phyloP scores from a whole-genome alignment of 75 land plant species.

The Cunninghamia lanceolata region DNA sequence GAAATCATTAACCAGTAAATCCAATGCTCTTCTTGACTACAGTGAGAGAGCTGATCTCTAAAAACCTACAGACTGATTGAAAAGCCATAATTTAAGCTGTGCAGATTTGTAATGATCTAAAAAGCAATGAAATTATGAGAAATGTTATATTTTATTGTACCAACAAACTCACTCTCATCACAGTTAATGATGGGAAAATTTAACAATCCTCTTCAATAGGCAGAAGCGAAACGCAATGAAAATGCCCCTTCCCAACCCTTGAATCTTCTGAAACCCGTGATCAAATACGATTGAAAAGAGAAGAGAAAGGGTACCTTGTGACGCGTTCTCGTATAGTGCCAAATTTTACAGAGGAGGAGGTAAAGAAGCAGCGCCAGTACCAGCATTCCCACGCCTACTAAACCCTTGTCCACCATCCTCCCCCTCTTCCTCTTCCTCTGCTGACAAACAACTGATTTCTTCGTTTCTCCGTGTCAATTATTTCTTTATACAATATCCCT shows the following conservation, averaged over 20 bases:
- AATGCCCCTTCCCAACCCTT: background rate
- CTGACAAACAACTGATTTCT: too few relatives aligned
- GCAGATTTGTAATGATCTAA: too few relatives aligned
- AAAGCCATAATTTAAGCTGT: background rate
- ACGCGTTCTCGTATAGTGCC: background rate
- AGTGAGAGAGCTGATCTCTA: background rate
- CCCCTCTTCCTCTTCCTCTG: background rate
- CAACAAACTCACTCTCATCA: background rate
- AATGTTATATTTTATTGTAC: background rate
- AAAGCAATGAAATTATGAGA: background rate
- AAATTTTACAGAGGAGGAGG: background rate
- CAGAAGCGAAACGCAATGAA: background rate
- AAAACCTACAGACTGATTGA: background rate
- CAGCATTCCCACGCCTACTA: background rate
- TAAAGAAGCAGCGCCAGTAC: background rate
- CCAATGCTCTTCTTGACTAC: background rate
- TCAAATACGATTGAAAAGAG: too few relatives aligned
- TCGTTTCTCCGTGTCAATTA: too few relatives aligned
- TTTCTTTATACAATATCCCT: too few relatives aligned
- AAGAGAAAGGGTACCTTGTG: background rate
- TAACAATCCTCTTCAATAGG: background rate
- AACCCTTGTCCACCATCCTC: background rate
- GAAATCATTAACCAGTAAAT: background rate
- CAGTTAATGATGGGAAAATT: background rate
- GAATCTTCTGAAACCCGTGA: background rate